Percentiles rank a stretch among this genome's conserved stretches.
Conservation (phyloP, 2,329 filamentous ascomycete species). For the Alternaria incomplexa region DNA sequence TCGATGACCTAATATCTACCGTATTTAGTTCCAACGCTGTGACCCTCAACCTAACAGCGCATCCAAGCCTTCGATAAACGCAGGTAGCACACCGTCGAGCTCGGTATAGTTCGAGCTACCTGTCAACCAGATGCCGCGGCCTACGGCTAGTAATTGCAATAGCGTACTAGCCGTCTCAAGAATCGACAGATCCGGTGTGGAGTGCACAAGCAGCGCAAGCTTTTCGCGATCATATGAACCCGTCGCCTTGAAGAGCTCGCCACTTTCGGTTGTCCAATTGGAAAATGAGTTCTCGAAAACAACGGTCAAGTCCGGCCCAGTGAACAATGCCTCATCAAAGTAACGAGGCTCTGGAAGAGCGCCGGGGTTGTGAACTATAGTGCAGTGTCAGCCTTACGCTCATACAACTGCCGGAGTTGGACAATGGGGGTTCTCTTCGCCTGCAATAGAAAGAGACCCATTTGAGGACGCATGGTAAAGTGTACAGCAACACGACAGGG, state of each 20-base stretch:
- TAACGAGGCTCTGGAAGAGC: constrained; percentile 26
- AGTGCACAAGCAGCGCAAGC: constrained; percentile 29
- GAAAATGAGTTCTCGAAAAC: constrained; percentile 29
- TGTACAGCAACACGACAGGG: constrained; percentile 16
- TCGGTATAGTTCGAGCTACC: constrained; percentile 23
- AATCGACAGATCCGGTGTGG: constrained; percentile 18
- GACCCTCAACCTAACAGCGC: constrained; percentile 14
- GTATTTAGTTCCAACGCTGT: constrained; percentile 1
- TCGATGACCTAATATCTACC: neutral
- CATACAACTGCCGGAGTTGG: constrained; percentile 31
- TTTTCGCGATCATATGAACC: constrained; percentile 17
- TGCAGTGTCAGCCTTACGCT: constrained; percentile 27
- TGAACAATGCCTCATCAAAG: constrained; percentile 17
- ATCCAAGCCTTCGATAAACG: constrained; percentile 24
- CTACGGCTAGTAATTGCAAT: constrained; percentile 20
- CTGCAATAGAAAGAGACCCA: constrained; percentile 9
- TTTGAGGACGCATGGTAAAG: constrained; percentile 14
- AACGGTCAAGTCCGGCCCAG: constrained; percentile 20
- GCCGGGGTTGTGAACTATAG: constrained; percentile 33
- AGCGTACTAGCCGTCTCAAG: constrained; percentile 16
- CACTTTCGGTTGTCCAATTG: constrained; percentile 14
- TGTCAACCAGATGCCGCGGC: constrained; percentile 24
- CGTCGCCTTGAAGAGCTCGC: constrained; percentile 14
- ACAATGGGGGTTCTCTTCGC: constrained; percentile 5
- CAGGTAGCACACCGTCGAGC: constrained; percentile 22